Conservation (phyloP, 2,329 filamentous ascomycete species). For the Biscogniauxia sp. region DNA sequence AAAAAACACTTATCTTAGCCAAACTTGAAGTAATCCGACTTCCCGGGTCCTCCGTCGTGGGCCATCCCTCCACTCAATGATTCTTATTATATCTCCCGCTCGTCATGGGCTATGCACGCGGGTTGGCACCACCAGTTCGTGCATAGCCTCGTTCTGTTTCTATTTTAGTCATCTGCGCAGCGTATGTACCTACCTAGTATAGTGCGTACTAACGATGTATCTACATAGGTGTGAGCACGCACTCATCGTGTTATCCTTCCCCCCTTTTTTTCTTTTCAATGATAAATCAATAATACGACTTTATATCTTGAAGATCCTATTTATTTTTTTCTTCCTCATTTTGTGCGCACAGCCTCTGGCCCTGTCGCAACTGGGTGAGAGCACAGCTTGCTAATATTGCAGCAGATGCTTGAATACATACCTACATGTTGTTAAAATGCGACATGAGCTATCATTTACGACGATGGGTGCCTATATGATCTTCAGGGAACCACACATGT, state of each 20-base stretch:
- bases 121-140: background rate
- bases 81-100: background rate
- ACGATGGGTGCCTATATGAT: too few species aligned
- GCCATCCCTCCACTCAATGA: background rate
- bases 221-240: too few species aligned
- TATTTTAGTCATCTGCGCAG: conserved; percentile 11
- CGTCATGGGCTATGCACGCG: background rate
- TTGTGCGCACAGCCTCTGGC: background rate
- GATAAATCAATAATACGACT: background rate
- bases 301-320: background rate
- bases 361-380: background rate
- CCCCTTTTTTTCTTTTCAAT: background rate
- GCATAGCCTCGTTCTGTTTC: conserved; percentile 18
- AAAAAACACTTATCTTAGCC: background rate
- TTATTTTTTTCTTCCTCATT: background rate
- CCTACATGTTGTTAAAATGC: background rate
- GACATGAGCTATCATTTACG: background rate
- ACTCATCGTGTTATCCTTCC: background rate
- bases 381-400: background rate
- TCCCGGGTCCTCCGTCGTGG: background rate
- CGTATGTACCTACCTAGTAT: too few species aligned
- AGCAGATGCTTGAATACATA: background rate
- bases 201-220: too few species aligned
- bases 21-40: background rate
- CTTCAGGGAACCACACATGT: too few species aligned